A percentile compares a stretch with the other conserved stretches of the same genome.
Conservation (phyloP, 2,329 filamentous ascomycete species). For the Fusarium ramigenum region DNA sequence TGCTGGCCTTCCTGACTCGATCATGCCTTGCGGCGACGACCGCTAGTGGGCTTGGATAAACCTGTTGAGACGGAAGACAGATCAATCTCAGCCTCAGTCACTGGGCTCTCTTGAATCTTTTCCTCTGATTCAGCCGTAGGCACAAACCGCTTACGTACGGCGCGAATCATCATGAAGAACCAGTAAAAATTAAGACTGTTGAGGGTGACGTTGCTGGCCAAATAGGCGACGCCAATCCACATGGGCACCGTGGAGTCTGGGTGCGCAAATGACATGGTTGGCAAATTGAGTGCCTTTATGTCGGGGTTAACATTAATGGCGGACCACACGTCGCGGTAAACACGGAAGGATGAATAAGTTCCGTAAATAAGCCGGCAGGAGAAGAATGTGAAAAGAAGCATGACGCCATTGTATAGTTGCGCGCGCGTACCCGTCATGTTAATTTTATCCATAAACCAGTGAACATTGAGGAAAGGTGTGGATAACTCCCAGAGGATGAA, state of each 20-base stretch:
- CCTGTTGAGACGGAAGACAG: slow-evolving; percentile 45
- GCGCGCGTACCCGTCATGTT: slow-evolving; percentile 77
- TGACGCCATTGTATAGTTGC: slow-evolving; percentile 81
- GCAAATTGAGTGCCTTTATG: slow-evolving; percentile 36
- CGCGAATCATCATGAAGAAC: slow-evolving; percentile 88
- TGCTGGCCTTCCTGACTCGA: neutral
- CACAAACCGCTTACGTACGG: slow-evolving; percentile 79
- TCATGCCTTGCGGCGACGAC: slow-evolving; percentile 47
- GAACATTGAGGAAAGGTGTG: slow-evolving; percentile 85
- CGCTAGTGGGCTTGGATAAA: slow-evolving; percentile 22
- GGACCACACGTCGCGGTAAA: slow-evolving; percentile 75
- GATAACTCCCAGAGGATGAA: slow-evolving; percentile 92
- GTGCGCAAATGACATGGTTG: slow-evolving; percentile 56
- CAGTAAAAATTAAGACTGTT: slow-evolving; percentile 85
- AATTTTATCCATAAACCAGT: slow-evolving; percentile 93
- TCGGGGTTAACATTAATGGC: slow-evolving; percentile 55
- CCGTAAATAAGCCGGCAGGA: slow-evolving; percentile 81
- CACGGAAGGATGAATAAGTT: slow-evolving; percentile 73
- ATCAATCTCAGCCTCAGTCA: slow-evolving; percentile 45
- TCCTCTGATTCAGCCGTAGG: slow-evolving; percentile 50
- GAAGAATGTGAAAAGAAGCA: slow-evolving; percentile 79
- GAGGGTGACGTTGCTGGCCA: slow-evolving; percentile 75
- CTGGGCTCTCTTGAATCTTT: slow-evolving; percentile 40
- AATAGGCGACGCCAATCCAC: slow-evolving; percentile 76
- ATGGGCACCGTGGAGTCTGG: slow-evolving; percentile 65